Evolutionary conservation across 768 basidiomycete genomes (phyloP).

Genomic region (Agaricus blazei): DNA sequence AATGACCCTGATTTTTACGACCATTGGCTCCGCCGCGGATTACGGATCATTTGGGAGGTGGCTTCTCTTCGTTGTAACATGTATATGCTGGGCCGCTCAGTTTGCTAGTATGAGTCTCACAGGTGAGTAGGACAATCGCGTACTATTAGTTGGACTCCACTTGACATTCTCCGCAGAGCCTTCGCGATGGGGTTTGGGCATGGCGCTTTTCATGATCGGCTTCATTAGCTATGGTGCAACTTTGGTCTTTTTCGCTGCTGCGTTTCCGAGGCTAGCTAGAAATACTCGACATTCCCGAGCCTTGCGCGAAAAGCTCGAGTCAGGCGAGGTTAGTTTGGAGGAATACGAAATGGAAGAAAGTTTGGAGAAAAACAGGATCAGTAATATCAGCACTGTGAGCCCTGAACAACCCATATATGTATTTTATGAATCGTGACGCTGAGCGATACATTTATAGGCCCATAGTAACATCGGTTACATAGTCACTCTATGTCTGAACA

Average conservation of each 20-base stretch:
- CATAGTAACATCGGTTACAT: slow-evolving; percentile 79
- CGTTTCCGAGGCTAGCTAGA: slow-evolving; percentile 76
- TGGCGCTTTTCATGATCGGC: slow-evolving; percentile 76
- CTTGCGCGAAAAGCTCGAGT: slow-evolving; percentile 51
- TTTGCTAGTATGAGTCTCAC: slow-evolving; percentile 75
- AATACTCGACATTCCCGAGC: slow-evolving; percentile 63
- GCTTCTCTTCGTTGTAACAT: slow-evolving; percentile 65
- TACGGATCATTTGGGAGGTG: slow-evolving; percentile 76
- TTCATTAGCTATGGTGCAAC: slow-evolving; percentile 80
- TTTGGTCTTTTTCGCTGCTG: slow-evolving; percentile 73
- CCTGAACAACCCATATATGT: not conserved
- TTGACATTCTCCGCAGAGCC: slow-evolving; percentile 35
- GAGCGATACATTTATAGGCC: slow-evolving; percentile 31
- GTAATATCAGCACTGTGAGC: slow-evolving; percentile 75
- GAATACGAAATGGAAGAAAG: slow-evolving; percentile 74
- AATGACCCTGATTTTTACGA: slow-evolving; percentile 81
- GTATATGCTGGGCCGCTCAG: slow-evolving; percentile 78
- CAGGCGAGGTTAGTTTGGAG: slow-evolving; percentile 52
- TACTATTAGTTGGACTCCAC: not conserved
- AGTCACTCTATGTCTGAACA: slow-evolving; percentile 55
- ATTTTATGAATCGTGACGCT: not conserved
- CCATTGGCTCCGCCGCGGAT: slow-evolving; percentile 69
- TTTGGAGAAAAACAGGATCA: slow-evolving; percentile 79
- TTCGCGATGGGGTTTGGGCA: slow-evolving; percentile 66
- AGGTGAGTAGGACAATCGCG: slow-evolving; percentile 30